phyloP scores from a whole-genome alignment of 345 rosid species.

The Rhodamnia argentea region DNA sequence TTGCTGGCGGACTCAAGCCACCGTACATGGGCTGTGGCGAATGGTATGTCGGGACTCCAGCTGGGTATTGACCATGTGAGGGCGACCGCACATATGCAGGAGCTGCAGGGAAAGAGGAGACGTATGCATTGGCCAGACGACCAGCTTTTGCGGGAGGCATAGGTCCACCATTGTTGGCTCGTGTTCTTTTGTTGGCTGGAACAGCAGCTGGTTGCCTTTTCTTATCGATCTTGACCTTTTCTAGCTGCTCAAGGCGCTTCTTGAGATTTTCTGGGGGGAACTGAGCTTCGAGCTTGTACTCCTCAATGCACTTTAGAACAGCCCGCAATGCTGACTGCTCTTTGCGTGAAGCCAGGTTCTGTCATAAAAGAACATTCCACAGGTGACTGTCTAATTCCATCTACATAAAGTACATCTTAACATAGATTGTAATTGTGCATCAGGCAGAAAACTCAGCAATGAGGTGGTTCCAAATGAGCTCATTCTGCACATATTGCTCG shows the following conservation, averaged over 20 bases:
- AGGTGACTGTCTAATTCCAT: not conserved
- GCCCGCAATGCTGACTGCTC: slow-evolving; percentile 93
- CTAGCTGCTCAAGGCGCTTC: slow-evolving; percentile 97
- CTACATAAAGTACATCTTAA: not conserved
- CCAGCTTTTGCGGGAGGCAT: slow-evolving; percentile 99
- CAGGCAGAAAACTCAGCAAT: not conserved
- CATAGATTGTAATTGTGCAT: not conserved
- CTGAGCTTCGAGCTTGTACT: slow-evolving; percentile 77
- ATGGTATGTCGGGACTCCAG: slow-evolving; percentile 47
- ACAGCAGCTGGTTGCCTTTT: slow-evolving; percentile 74
- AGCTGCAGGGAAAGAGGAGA: slow-evolving; percentile 82
- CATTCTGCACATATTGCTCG: not conserved
- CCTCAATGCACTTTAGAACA: slow-evolving; percentile 93
- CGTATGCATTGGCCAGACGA: slow-evolving; percentile 82
- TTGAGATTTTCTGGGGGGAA: slow-evolving; percentile 92
- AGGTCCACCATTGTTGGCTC: slow-evolving; percentile 84
- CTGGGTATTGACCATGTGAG: slow-evolving; percentile 64
- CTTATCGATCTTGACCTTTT: slow-evolving; percentile 88
- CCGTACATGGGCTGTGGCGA: slow-evolving; percentile 64
- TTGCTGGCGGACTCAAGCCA: slow-evolving; percentile 43
- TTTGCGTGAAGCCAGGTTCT: slow-evolving; percentile 81
- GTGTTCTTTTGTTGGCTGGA: slow-evolving; percentile 89
- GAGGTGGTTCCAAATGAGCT: not conserved
- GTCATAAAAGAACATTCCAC: not conserved
- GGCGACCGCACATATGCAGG: slow-evolving; percentile 75